Evolutionary conservation across 176 grass and related monocot species (phyloP).

Genomic region (Poa annua): DNA sequence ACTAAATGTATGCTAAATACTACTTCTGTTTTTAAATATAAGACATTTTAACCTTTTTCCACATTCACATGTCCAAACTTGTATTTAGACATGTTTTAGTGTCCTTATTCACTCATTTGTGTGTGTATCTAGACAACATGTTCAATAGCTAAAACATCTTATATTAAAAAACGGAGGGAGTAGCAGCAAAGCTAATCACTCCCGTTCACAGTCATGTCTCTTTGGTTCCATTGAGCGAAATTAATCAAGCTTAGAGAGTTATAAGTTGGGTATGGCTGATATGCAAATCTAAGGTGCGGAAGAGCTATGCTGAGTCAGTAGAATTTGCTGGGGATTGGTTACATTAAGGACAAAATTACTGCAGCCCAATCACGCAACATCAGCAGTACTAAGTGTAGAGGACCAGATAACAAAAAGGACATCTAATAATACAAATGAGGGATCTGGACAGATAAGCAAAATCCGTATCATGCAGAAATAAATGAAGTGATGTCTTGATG

Average conservation of each 20-base stretch:
- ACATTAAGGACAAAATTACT: neutral
- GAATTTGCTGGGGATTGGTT: neutral
- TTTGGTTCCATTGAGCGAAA: neutral
- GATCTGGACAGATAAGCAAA: constrained; percentile 2
- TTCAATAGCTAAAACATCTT: no score
- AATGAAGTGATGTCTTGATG: neutral
- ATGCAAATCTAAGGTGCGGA: neutral
- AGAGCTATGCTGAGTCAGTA: neutral
- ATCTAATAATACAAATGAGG: constrained; percentile 10
- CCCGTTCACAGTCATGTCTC: neutral
- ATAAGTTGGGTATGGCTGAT: neutral
- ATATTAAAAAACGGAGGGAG: no score
- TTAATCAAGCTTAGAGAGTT: neutral
- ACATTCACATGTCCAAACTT: no score
- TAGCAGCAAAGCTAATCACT: neutral
- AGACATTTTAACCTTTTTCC: no score
- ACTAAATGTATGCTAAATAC: neutral
- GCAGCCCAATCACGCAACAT: neutral
- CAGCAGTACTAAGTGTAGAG: neutral
- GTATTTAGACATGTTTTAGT: no score
- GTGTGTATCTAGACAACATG: no score
- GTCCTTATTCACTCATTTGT: no score
- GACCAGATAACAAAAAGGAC: neutral
- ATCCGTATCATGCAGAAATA: neutral
- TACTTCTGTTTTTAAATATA: no score